These are phyloP conservation scores for Boletus eberwhitei DNA, from an alignment of 768 basidiomycete genomes.

Conservation along the genomic window DNA sequence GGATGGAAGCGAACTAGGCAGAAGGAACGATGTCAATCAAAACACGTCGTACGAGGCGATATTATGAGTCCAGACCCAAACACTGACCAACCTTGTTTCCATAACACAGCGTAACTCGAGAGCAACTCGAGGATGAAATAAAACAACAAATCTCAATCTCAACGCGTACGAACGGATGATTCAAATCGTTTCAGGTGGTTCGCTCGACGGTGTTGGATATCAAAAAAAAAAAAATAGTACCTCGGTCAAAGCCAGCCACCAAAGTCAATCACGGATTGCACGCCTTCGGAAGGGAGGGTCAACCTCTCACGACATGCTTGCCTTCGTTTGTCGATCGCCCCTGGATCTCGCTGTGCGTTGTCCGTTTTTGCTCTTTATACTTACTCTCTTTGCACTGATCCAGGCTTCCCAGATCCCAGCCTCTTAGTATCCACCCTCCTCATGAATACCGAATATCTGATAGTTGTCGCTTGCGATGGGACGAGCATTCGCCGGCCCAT, in stretches of 20 bases:
- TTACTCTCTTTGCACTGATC: not conserved
- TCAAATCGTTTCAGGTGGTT: constrained; percentile 1
- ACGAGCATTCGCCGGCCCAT: not conserved
- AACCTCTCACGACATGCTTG: no score
- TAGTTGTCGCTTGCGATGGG: not conserved
- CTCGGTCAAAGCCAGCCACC: not conserved
- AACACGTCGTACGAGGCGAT: not conserved
- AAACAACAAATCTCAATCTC: not conserved
- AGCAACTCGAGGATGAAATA: not conserved
- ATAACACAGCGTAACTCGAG: no score
- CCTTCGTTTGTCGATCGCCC: not conserved
- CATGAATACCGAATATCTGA: not conserved
- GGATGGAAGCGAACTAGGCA: no score
- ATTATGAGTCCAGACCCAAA: not conserved
- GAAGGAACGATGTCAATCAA: not conserved
- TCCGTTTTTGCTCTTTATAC: not conserved
- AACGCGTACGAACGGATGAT: not conserved
- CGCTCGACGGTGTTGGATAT: not conserved
- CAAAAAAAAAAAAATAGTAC: not conserved
- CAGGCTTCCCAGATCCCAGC: not conserved
- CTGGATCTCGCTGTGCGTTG: not conserved
- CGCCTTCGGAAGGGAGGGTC: not conserved
- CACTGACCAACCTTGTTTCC: not conserved
- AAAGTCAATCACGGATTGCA: not conserved
- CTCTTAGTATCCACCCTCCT: not conserved